Evolutionary conservation across 345 rosid genomes (phyloP), one percentile per base, ranked within the genome.

Genomic region (Linum lewisii): DNA sequence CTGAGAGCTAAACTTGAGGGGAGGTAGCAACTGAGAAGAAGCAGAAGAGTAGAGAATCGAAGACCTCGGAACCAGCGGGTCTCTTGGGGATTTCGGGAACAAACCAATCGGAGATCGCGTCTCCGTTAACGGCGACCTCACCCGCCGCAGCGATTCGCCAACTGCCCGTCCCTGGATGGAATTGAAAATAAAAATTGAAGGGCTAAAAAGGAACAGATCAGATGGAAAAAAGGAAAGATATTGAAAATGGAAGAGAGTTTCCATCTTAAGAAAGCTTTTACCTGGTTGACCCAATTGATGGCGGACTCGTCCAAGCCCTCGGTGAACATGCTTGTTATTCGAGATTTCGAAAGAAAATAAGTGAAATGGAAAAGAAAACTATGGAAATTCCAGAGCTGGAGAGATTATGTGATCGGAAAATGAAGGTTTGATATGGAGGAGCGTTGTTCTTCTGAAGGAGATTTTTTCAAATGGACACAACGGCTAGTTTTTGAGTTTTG

Each of bases 201-300:
- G 7, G n/a, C n/a, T n/a, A n/a, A 32, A 4, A 54, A n/a, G n/a
- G n/a, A n/a, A 47, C n/a, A n/a, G n/a, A n/a, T n/a, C n/a, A n/a
- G n/a, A n/a, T n/a, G 4, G 0, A 3, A 19, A 24, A n/a, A n/a
- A n/a, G n/a, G n/a, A 18, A n/a, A 51, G 4, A 10, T 5, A 1
- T 19, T 10, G 10, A n/a, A n/a, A n/a, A 18, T 9, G 0, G 24
- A 56, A 20, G 24, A 23, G 34, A 59, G n/a, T n/a, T n/a, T n/a
- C n/a, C 15, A 47, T 42, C 37, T n/a, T 3, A 24, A 42, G 3
- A 8, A 37, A 38, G 24, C 13, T 21, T 18, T 23, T 50, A 84
- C 91, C 82, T 74, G 83, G 69, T 86, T 87, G 81, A 85, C 78
- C 87, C 95, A 90, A 67, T n/a, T 79, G 81, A 84, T 84, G 6